These are phyloP conservation scores for Rhynchospora tenuis DNA, from an alignment of 176 grass and related monocot genomes.

Conservation along the genomic window DNA sequence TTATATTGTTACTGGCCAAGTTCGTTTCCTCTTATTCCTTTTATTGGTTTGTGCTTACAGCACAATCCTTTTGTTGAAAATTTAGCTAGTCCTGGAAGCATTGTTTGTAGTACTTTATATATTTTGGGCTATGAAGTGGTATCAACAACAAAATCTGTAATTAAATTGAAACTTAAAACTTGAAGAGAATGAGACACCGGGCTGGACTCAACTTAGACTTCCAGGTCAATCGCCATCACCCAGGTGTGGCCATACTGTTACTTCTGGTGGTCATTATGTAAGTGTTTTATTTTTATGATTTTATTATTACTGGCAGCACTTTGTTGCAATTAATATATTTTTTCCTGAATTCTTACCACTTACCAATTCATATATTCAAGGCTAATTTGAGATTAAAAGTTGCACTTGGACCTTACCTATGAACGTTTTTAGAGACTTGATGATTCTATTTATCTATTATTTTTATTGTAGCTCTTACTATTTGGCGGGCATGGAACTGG, in stretches of 20 bases:
- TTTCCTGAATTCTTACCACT: not conserved
- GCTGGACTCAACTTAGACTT: slow-evolving; percentile 92
- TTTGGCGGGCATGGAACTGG: slow-evolving; percentile 98
- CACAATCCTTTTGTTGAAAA: not conserved
- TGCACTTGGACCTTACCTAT: not conserved
- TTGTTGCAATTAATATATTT: not conserved
- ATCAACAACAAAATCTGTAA: not conserved
- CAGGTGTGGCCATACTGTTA: slow-evolving; percentile 86
- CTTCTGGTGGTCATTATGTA: slow-evolving; percentile 95
- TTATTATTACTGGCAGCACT: not conserved
- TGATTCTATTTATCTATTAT: slow-evolving; percentile 6
- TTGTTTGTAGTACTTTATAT: not conserved
- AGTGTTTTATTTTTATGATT: slow-evolving; percentile 27
- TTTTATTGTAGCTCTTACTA: slow-evolving; percentile 67
- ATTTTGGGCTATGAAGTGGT: not conserved
- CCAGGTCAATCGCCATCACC: slow-evolving; percentile 77
- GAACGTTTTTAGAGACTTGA: not conserved
- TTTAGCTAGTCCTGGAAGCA: not conserved
- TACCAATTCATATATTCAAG: not conserved
- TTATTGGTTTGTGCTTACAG: slow-evolving; percentile 6
- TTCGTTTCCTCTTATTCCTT: not conserved
- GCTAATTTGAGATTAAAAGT: not conserved
- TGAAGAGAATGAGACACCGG: slow-evolving; percentile 76
- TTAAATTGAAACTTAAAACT: slow-evolving; percentile 10
- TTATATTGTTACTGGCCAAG: not conserved